Base-by-base conservation (phyloP, 805 yeast genomes). In the Ogataea allantospora region DNA sequence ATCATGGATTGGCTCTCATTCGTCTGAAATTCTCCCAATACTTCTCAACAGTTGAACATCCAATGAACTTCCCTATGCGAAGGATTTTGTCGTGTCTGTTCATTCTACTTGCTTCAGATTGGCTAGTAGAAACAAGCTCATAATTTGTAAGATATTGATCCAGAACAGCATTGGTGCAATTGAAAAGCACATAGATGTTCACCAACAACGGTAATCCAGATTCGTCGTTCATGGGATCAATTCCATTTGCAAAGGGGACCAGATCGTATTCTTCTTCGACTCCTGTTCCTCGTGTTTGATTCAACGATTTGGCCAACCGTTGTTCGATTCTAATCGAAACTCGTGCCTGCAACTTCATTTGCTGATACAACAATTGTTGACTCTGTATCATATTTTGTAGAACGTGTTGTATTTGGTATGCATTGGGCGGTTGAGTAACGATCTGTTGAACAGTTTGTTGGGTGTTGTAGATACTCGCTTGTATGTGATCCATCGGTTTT, bases 271-370 rank as follows among this genome's bases (percentile, higher is more conserved):
- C 50, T n/a, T 39, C 37, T 22, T 58, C 63, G 14, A 57, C 15
- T 3, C 66, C 66, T 9, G 57, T 38, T 2, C 63, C 65, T 17
- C 63, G 40, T n/a, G 42, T 25, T 20, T 43, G 41, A 35, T 61
- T 61, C 13, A 46, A 20, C 4, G 50, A 43, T 13, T 54, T 43
- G 5, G 56, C 51, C 12, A 58, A 38, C 14, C 57, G 47, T 33
- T 59, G 64, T 36, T 61, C 61, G 10, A 59, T 44, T 12, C 52
- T 19, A 7, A 54, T 46, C 5, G 50, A 31, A 1, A 52, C 42
- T 13, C 47, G 40, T 19, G 46, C 48, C 27, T 57, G 58, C n/a
- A 44, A 29, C 13, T 27, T 35, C 10, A 54, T 14, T 14, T 51
- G 53, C 11, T 42, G 46, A 30, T 53, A 46, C 20, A 57, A 26